Base-by-base conservation (phyloP, 306 rosid species). In the Morella rubra region DNA sequence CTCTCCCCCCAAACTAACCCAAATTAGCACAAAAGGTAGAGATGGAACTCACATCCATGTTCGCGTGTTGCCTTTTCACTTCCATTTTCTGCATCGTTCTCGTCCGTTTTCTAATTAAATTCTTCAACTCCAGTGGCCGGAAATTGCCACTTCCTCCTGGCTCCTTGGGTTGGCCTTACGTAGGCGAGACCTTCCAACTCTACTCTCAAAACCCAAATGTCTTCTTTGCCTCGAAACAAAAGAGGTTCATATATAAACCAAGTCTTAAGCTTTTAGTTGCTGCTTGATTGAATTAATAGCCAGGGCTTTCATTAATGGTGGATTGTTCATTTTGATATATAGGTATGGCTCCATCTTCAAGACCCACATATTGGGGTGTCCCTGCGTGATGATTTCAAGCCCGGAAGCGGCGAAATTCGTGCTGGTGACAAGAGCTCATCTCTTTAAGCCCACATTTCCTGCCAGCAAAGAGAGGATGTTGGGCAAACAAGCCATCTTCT, bases 331-430 rank as follows among this genome's bases (percentile, higher is more conserved):
- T 4, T 45, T 50, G 19, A 71, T 76, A 7, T 12, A 73, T 72
- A 94, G 97, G 90, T 95, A 85, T 80, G 99, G 99, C 19, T 80
- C 97, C 9, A 87, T 95, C 85, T 95, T 92, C 93, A 95, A 95
- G 91, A 86, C 99, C 45, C 97, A 95, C 93, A 90, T 95, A 85
- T 69, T 95, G 81, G 99, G 99, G 3, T 95, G 97, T 77, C 99
- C 99, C 8, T 92, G 97, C 41, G 97, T 91, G 79, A 92, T 95
- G 99, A 83, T 91, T 76, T 90, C 99, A 1, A 92, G 93, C 73
- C 97, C 99, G 0, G 97, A 91, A 42, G 99, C 97, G 5, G 99
- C 90, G 0, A 95, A 88, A 68, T 90, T 95, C 76, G 99, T 95
- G 59, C 88, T 95, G 4, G 84, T 81, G 3, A 89, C 87, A 4